A percentile compares a stretch with the other conserved stretches of the same genome.
These are phyloP conservation scores for Oligophagozyma castellii DNA, from an alignment of 1,139 yeast genomes.

Conservation along the genomic window DNA sequence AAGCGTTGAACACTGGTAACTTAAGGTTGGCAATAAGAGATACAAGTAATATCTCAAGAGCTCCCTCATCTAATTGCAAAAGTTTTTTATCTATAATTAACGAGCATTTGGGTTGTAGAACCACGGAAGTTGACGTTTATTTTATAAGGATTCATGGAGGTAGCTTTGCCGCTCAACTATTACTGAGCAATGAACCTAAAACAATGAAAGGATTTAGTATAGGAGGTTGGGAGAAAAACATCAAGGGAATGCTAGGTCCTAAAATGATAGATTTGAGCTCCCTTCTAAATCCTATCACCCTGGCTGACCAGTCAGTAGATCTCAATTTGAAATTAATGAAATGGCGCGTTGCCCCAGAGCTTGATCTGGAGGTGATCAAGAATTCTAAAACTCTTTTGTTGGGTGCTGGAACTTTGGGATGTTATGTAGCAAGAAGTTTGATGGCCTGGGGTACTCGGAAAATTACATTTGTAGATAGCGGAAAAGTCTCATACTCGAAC, in stretches of 20 bases:
- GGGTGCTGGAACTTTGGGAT: conserved; percentile 97
- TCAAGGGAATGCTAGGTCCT: conserved; percentile 61
- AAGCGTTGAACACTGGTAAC: conserved; percentile 3
- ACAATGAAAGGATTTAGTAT: conserved; percentile 6
- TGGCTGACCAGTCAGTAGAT: conserved; percentile 88
- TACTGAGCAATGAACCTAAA: no score
- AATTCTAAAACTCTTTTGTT: conserved; percentile 52
- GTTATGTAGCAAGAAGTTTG: conserved; percentile 73
- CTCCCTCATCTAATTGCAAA: conserved; percentile 50
- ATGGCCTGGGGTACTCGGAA: conserved; percentile 89
- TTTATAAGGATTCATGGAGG: conserved; percentile 22
- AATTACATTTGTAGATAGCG: conserved; percentile 82
- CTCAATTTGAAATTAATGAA: conserved; percentile 84
- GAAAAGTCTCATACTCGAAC: conserved; percentile 77
- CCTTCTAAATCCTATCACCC: conserved; percentile 60
- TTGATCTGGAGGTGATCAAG: conserved; percentile 54
- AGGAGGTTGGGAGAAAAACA: conserved; percentile 81
- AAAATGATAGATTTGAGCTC: conserved; percentile 72
- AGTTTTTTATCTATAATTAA: conserved; percentile 52
- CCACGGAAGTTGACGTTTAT: conserved; percentile 29
- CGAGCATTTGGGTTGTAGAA: conserved; percentile 25
- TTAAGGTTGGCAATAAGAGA: conserved; percentile 49
- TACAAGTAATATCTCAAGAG: conserved; percentile 34
- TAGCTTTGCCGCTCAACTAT: not conserved
- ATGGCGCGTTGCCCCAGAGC: conserved; percentile 84